These are phyloP conservation scores for Linderniella brevidens DNA, from an alignment of 257 asterid genomes.

Conservation along the genomic window DNA sequence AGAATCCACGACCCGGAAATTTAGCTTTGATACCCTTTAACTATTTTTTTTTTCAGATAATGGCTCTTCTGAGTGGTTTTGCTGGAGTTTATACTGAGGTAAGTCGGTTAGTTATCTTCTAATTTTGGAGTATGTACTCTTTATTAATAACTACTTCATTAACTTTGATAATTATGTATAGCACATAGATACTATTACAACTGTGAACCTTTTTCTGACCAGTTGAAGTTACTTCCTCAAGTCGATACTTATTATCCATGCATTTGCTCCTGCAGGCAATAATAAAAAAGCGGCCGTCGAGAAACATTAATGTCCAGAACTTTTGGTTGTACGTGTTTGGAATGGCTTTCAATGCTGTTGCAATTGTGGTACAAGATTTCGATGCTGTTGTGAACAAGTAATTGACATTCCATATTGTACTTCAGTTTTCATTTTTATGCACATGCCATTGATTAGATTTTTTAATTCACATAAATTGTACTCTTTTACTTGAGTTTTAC, in stretches of 20 bases:
- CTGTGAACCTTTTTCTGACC: too few relatives aligned
- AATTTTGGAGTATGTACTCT: too few relatives aligned
- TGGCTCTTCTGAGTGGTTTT: constrained; percentile 99
- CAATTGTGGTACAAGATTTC: constrained; percentile 84
- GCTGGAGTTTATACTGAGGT: constrained; percentile 99
- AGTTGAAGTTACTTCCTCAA: too few relatives aligned
- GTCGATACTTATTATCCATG: too few relatives aligned
- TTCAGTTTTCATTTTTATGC: too few relatives aligned
- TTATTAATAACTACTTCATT: too few relatives aligned
- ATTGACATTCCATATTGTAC: neutral
- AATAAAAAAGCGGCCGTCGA: constrained; percentile 81
- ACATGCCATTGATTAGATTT: too few relatives aligned
- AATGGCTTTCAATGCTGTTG: constrained; percentile 82
- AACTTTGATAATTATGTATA: too few relatives aligned
- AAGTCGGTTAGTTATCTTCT: constrained; percentile 7
- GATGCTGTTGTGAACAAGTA: constrained; percentile 83
- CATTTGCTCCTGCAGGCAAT: constrained; percentile 49
- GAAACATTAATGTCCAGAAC: constrained; percentile 97
- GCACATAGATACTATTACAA: too few relatives aligned
- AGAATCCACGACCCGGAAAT: too few relatives aligned
- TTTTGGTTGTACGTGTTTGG: constrained; percentile 98
- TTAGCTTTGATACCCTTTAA: neutral
- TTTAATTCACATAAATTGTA: too few relatives aligned
- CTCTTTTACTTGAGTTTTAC: too few relatives aligned
- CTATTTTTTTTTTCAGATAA: constrained; percentile 35